These are phyloP conservation scores for Raddia guianensis DNA, from an alignment of 176 grass and related monocot species.

Conservation along the genomic window DNA sequence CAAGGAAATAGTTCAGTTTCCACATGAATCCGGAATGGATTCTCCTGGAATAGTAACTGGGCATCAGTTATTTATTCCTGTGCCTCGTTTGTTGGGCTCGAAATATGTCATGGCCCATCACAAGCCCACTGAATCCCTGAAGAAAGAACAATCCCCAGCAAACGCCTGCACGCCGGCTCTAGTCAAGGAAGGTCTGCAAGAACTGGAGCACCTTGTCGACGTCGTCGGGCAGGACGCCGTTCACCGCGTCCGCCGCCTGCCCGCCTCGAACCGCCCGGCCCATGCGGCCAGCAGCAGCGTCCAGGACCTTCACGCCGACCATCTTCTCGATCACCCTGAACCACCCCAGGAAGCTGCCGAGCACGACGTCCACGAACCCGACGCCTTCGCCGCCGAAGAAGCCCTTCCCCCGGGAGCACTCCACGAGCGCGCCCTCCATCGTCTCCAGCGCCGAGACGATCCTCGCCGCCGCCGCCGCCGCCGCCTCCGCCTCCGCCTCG, in stretches of 20 bases:
- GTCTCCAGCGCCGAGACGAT: constrained; percentile 34
- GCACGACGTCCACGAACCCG: constrained; percentile 43
- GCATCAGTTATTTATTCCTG: neutral
- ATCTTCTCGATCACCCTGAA: constrained; percentile 52
- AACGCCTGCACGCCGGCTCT: neutral
- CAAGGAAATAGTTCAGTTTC: too few relatives aligned
- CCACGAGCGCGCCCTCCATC: constrained; percentile 52
- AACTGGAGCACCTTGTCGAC: constrained; percentile 50
- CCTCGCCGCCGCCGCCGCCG: constrained; percentile 13
- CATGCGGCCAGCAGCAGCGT: constrained; percentile 39
- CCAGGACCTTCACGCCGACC: constrained; percentile 36
- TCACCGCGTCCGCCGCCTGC: neutral
- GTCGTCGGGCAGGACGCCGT: constrained; percentile 41
- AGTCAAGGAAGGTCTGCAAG: constrained; percentile 42
- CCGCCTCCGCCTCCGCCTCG: constrained; percentile 31
- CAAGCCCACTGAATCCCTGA: neutral
- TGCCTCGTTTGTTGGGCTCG: too few relatives aligned
- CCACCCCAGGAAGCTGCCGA: constrained; percentile 50
- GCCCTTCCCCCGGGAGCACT: neutral
- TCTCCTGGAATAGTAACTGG: neutral
- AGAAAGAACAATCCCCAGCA: neutral
- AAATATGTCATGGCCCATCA: neutral
- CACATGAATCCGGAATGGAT: too few relatives aligned
- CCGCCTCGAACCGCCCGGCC: constrained; percentile 39
- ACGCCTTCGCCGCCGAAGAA: constrained; percentile 51